A percentile compares a stretch with the other conserved stretches of the same genome.
Conservation (phyloP, 495 filamentous ascomycete species). For the Penicillium taxi region DNA sequence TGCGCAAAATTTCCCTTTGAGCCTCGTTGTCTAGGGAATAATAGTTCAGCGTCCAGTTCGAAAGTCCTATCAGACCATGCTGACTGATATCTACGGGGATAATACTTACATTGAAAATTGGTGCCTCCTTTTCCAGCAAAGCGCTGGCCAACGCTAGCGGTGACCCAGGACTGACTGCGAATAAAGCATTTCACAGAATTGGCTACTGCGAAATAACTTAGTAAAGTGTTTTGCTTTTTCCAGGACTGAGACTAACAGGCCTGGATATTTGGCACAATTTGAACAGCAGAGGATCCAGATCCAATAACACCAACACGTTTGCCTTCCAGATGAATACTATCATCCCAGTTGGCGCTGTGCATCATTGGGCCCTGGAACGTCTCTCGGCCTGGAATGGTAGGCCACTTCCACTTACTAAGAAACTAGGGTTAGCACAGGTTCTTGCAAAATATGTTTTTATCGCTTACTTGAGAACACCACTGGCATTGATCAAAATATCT, state of each 20-base stretch:
- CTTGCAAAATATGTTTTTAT: no score
- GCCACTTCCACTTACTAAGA: conserved; percentile 43
- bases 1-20: conserved; percentile 18
- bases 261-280: conserved; percentile 45
- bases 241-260: conserved; percentile 17
- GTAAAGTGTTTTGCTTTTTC: no score
- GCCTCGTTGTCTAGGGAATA: conserved; percentile 14
- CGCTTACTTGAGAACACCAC: conserved; percentile 8
- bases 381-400: conserved; percentile 38
- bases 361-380: conserved; percentile 38
- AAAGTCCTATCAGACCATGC: no score
- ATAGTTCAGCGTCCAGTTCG: conserved; percentile 9
- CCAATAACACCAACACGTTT: conserved; percentile 46
- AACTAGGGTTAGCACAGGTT: no score
- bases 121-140: conserved; percentile 10
- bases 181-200: not conserved
- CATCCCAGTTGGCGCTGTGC: conserved; percentile 43
- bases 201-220: no score
- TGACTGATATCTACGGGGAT: no score
- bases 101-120: conserved; percentile 13
- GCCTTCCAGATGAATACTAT: conserved; percentile 26
- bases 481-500: conserved; percentile 9
- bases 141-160: conserved; percentile 7
- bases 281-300: conserved; percentile 34
- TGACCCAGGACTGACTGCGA: conserved; percentile 14